Percentiles rank a stretch among this genome's conserved stretches.
phyloP scores from a whole-genome alignment of 2,329 filamentous ascomycete genomes.

The Arthrinium puccinioides region DNA sequence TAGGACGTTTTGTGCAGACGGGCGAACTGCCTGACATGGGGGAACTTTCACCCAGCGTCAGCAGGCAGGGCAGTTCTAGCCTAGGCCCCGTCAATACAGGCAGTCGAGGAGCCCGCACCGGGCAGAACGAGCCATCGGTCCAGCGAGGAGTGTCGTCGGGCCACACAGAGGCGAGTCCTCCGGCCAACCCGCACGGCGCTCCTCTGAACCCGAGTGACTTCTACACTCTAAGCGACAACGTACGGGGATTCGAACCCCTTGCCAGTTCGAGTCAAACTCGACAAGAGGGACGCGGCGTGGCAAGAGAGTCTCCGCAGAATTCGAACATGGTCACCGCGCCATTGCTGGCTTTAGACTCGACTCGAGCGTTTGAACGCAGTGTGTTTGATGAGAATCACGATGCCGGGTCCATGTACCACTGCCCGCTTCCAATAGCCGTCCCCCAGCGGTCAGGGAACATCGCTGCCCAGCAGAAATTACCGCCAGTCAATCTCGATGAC shows the following conservation, averaged over 20 bases:
- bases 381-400: not conserved
- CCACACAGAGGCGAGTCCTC: constrained; percentile 10
- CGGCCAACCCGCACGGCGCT: constrained; percentile 22
- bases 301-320: no score
- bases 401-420: not conserved
- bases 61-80: no score
- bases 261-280: no score
- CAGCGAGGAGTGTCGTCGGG: constrained; percentile 12
- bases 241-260: constrained; percentile 13
- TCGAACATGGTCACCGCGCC: no score
- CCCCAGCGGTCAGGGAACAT: not conserved
- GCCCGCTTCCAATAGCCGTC: not conserved
- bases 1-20: constrained; percentile 22
- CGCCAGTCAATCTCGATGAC: no score
- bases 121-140: constrained; percentile 6
- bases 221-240: constrained; percentile 23
- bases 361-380: not conserved
- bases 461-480: no score
- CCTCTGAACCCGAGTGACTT: constrained; percentile 25
- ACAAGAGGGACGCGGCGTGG: no score
- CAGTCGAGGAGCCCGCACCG: not conserved
- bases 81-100: no score
- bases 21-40: constrained; percentile 19
- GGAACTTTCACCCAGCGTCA: constrained; percentile 1
- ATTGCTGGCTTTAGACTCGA: not conserved